Evolutionary conservation across 2,329 filamentous ascomycete species (phyloP), one percentile per base, ranked within the genome.

Genomic region (Penicillium sp.): DNA sequence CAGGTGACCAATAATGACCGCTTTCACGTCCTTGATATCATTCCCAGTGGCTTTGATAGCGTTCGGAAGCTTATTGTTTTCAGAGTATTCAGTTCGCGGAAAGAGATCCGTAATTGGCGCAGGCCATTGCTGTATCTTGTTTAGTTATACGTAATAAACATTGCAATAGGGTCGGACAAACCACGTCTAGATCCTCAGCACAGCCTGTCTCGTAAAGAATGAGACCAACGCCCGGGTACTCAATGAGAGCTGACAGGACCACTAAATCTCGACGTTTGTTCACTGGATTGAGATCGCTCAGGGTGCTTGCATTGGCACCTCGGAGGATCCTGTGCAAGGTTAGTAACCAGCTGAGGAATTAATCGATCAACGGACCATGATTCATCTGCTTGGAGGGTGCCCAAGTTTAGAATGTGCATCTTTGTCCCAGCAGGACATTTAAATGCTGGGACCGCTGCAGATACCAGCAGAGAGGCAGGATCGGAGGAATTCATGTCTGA

Each of bases 161-260:
- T 41, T 11, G 16, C 4, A 5, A 28, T 28, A 5, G 4, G 19
- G 9, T 42, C 16, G 22, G n/a, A 60, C 72, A 62, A 41, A 75
- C 69, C 33, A 67, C 63, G 5, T 73, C 65, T 37, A 76, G 65
- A 54, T 79, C 73, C 55, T 79, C 75, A 1, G 74, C 76, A 50
- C 73, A 74, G 5, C 78, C 78, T 0, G 76, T 79, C 50, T 79
- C 78, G 61, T 72, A 80, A 9, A 80, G 67, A 55, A 80, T 78
- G 5, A 77, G 62, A 1, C 77, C 78, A 48, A 75, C 66, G 38
- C 71, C 69, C 0, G 77, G 78, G 58, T 79, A 74, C 33, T 78
- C 72, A 54, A 80, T 78, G 38, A 80, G 66, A 8, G 72, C 70
- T 53, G 74, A 73, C 52, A 78, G 69, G 47, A 78, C 64, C 25